phyloP scores from a whole-genome alignment of 2,329 filamentous ascomycete genomes.

The Colletotrichum sp. region DNA sequence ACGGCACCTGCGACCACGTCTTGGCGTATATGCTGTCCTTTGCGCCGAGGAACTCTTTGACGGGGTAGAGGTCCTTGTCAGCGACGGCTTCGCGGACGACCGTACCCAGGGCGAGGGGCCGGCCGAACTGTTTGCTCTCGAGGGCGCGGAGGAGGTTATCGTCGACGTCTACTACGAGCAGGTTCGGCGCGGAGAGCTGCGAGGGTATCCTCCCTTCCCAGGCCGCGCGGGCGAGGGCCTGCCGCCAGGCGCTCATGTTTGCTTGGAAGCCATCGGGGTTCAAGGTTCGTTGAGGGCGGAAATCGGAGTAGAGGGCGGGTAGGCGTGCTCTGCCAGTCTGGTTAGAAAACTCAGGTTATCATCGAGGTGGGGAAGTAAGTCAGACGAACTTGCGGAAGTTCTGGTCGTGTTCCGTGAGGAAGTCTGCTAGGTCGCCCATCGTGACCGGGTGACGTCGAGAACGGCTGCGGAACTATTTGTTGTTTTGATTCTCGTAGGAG shows the following conservation, averaged over 20 bases:
- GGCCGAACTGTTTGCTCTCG: conserved; percentile 78
- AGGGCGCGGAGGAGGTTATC: conserved; percentile 73
- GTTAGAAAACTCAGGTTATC: neutral
- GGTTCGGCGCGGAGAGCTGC: conserved; percentile 43
- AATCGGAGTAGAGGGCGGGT: conserved; percentile 88
- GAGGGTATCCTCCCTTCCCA: conserved; percentile 60
- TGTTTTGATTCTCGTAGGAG: neutral
- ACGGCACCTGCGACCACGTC: conserved; percentile 72
- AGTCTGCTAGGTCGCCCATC: conserved; percentile 74
- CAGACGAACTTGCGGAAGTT: conserved; percentile 61
- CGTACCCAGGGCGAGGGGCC: conserved; percentile 79
- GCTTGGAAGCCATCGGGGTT: conserved; percentile 88
- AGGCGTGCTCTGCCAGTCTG: conserved; percentile 68
- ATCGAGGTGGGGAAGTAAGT: neutral
- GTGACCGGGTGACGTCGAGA: conserved; percentile 23
- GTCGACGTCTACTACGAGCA: conserved; percentile 59
- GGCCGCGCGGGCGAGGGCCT: conserved; percentile 73
- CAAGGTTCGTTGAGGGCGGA: conserved; percentile 72
- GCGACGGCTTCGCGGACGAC: conserved; percentile 78
- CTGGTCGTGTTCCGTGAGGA: conserved; percentile 63
- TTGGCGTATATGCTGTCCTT: conserved; percentile 73
- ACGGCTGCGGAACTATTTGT: rapidly evolving
- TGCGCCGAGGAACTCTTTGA: conserved; percentile 69
- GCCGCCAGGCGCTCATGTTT: conserved; percentile 81
- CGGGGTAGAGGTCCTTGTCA: conserved; percentile 71